Evolutionary conservation across 164 flowering plant genomes (phyloP).

Genomic region (Stephania japonica): DNA sequence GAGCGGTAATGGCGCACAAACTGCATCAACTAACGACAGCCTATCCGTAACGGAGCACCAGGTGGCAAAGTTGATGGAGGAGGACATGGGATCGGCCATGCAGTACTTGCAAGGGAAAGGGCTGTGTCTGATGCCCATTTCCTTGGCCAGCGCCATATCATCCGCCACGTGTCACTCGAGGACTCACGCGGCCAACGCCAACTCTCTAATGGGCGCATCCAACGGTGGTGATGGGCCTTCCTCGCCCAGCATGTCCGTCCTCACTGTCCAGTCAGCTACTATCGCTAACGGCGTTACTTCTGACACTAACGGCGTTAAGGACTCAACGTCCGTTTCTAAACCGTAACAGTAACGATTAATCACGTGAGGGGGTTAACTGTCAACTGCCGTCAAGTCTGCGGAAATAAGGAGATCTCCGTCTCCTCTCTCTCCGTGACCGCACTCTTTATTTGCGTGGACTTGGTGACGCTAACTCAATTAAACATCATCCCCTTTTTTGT

Average conservation of each 20-base stretch:
- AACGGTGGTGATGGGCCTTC: conserved; percentile 36
- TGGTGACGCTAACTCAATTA: background rate
- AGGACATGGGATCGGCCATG: conserved; percentile 97
- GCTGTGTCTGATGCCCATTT: conserved; percentile 95
- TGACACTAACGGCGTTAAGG: conserved; percentile 39
- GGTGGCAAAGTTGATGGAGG: conserved; percentile 89
- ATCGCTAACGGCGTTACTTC: conserved; percentile 31
- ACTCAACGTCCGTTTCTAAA: conserved; percentile 58
- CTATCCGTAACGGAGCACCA: conserved; percentile 70
- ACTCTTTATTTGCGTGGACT: conserved; percentile 1
- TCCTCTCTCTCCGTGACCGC: too few species aligned
- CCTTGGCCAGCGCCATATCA: conserved; percentile 90
- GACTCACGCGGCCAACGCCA: conserved; percentile 17
- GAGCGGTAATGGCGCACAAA: conserved; percentile 29
- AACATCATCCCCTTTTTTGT: background rate
- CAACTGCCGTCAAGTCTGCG: conserved; percentile 2
- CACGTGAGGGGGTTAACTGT: background rate
- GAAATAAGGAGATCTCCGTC: background rate
- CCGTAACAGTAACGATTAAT: conserved; percentile 21
- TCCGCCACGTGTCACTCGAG: conserved; percentile 60
- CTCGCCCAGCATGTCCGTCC: conserved; percentile 61
- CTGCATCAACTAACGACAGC: conserved; percentile 48
- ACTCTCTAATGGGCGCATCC: conserved; percentile 12
- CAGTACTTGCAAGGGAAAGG: conserved; percentile 96
- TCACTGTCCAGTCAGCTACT: conserved; percentile 64